Conservation (phyloP, 805 yeast genomes). For the Zygosaccharomyces kombuchaensis region DNA sequence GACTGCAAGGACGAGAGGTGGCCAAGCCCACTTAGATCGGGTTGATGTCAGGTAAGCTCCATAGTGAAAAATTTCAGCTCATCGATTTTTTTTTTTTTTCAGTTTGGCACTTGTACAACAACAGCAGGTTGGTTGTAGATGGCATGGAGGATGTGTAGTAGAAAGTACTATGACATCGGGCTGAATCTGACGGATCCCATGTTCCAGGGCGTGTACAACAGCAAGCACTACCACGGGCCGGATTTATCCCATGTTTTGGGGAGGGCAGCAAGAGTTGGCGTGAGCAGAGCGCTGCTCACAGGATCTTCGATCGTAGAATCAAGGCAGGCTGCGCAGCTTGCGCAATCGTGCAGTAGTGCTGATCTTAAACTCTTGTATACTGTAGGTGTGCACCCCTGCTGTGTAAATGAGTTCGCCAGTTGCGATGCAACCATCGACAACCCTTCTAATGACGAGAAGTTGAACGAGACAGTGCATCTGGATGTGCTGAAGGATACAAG, state of each 20-base stretch:
- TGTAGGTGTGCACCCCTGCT: slow-evolving; percentile 94
- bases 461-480: slow-evolving; percentile 14
- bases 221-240: slow-evolving; percentile 56
- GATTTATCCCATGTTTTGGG: slow-evolving; percentile 63
- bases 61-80: slow-evolving; percentile 1
- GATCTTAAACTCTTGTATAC: slow-evolving; percentile 51
- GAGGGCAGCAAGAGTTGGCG: slow-evolving; percentile 64
- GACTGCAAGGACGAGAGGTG: not conserved
- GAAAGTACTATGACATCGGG: slow-evolving; percentile 43
- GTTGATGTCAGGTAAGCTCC: not conserved
- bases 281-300: slow-evolving; percentile 68
- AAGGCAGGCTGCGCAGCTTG: slow-evolving; percentile 52
- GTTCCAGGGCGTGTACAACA: slow-evolving; percentile 79
- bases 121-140: not conserved
- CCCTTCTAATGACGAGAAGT: slow-evolving; percentile 25
- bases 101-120: not conserved
- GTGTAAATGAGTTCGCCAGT: slow-evolving; percentile 52
- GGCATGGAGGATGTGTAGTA: slow-evolving; percentile 2
- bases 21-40: not conserved
- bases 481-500: slow-evolving; percentile 9
- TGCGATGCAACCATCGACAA: slow-evolving; percentile 28
- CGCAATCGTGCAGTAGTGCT: slow-evolving; percentile 35
- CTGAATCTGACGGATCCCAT: slow-evolving; percentile 85
- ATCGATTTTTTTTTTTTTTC: slow-evolving; percentile 4
- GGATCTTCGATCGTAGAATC: slow-evolving; percentile 77